phyloP scores from a whole-genome alignment of 2,329 filamentous ascomycete species.

The Trichoderma harzianum region DNA sequence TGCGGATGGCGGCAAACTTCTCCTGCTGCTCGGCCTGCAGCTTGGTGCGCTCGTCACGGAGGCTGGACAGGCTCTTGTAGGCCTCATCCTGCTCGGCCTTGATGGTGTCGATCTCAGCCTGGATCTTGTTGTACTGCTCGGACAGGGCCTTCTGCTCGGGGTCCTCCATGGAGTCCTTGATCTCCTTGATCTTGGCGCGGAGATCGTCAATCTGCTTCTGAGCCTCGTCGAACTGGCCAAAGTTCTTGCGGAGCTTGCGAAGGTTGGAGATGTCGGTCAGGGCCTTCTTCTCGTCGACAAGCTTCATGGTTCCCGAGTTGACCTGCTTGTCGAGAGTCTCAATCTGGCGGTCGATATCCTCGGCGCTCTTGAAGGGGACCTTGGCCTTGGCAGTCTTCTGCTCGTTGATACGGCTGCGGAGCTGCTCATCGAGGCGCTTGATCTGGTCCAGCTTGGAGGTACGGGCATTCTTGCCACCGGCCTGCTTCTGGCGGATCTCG shows the following conservation, averaged over 20 bases:
- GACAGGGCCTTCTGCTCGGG: constrained; percentile 85
- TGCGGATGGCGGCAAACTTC: constrained; percentile 77
- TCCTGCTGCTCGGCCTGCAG: constrained; percentile 82
- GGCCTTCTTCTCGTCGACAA: constrained; percentile 96
- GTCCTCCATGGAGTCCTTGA: constrained; percentile 86
- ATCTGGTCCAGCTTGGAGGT: constrained; percentile 80
- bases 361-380: constrained; percentile 78
- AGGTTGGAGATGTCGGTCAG: constrained; percentile 77
- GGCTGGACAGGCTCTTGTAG: constrained; percentile 79
- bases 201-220: constrained; percentile 88
- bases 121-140: constrained; percentile 80
- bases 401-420: constrained; percentile 80
- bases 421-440: constrained; percentile 83
- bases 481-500: constrained; percentile 83
- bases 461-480: constrained; percentile 79
- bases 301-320: constrained; percentile 84
- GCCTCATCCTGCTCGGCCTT: constrained; percentile 89
- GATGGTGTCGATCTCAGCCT: constrained; percentile 83
- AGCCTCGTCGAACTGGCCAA: constrained; percentile 75
- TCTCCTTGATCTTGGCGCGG: constrained; percentile 81
- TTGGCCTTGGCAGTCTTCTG: constrained; percentile 82
- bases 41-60: constrained; percentile 82
- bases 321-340: constrained; percentile 78
- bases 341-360: constrained; percentile 85
- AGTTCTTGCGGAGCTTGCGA: constrained; percentile 87